Conservation (phyloP, 352 stramenopile genomes). For the Phytophthora boehmeriae region DNA sequence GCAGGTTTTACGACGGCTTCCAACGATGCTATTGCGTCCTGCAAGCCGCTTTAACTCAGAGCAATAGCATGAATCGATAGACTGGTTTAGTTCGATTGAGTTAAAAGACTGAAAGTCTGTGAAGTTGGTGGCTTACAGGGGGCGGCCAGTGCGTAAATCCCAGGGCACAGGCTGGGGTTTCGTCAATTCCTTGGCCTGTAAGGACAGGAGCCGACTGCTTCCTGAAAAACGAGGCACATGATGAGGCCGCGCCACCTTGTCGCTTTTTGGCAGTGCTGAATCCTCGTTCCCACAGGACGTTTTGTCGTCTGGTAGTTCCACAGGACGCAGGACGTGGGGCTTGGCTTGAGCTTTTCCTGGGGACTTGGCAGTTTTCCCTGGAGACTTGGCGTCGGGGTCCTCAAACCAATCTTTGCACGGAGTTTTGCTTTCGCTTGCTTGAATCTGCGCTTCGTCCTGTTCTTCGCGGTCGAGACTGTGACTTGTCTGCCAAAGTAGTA, state of each 20-base stretch:
- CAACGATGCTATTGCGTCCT: slow-evolving; percentile 54
- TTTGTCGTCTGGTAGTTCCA: slow-evolving; percentile 28
- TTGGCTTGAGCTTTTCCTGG: slow-evolving; percentile 15
- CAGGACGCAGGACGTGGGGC: slow-evolving; percentile 13
- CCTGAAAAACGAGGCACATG: slow-evolving; percentile 30
- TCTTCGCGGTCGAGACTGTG: slow-evolving; percentile 59
- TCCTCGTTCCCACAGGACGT: not conserved
- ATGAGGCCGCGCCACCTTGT: slow-evolving; percentile 38
- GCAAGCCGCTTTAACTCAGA: slow-evolving; percentile 33
- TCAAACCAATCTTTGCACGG: slow-evolving; percentile 53
- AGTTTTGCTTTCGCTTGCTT: slow-evolving; percentile 29
- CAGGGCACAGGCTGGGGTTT: slow-evolving; percentile 34
- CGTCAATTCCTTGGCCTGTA: slow-evolving; percentile 19
- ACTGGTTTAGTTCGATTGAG: slow-evolving; percentile 6
- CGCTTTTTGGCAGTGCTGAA: slow-evolving; percentile 14
- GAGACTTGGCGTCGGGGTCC: slow-evolving; percentile 9
- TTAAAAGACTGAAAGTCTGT: not conserved
- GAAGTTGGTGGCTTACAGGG: slow-evolving; percentile 24
- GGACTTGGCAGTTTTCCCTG: slow-evolving; percentile 2
- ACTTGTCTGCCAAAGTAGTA: slow-evolving; percentile 67
- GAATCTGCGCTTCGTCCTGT: slow-evolving; percentile 35
- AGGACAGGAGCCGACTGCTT: slow-evolving; percentile 8
- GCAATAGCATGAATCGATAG: slow-evolving; percentile 1
- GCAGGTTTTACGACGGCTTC: slow-evolving; percentile 47
- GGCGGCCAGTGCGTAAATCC: slow-evolving; percentile 47